Conservation (phyloP, 2,329 filamentous ascomycete species). For the Pseudogymnoascus sp. region DNA sequence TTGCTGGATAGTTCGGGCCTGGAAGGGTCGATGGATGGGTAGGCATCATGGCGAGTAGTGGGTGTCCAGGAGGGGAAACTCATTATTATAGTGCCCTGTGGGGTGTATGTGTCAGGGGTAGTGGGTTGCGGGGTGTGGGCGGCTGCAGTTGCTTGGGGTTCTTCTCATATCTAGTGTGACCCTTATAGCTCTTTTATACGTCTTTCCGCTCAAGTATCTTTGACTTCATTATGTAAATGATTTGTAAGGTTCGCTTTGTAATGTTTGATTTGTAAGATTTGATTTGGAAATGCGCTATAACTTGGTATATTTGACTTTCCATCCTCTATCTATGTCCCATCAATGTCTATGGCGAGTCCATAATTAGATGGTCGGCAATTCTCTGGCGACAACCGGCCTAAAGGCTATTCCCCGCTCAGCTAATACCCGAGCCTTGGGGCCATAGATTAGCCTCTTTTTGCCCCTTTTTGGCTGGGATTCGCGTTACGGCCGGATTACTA, state of each 20-base stretch:
- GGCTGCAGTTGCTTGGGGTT: background rate
- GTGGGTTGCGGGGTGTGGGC: background rate
- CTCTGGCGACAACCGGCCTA: background rate
- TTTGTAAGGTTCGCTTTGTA: background rate
- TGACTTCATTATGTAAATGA: background rate
- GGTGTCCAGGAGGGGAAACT: background rate
- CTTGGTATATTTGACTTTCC: background rate
- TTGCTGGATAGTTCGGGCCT: constrained; percentile 13
- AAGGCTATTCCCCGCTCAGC: background rate
- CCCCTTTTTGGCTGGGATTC: background rate
- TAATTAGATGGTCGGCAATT: background rate
- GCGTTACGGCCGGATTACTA: background rate
- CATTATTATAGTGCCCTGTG: background rate
- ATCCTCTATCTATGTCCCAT: background rate
- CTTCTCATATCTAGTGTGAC: background rate
- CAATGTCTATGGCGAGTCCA: background rate
- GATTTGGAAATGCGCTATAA: too few species aligned
- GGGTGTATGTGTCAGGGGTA: background rate
- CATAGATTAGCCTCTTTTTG: background rate
- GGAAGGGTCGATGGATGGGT: constrained; percentile 28
- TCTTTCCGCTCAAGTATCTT: background rate
- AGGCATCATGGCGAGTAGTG: constrained; percentile 23
- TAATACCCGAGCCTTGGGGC: background rate
- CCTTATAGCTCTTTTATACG: background rate
- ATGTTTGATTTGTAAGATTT: background rate